Evolutionary conservation across 2,329 filamentous ascomycete genomes (phyloP), one percentile per base, ranked within the genome.

Genomic region (Chaetomiaceae sp.): DNA sequence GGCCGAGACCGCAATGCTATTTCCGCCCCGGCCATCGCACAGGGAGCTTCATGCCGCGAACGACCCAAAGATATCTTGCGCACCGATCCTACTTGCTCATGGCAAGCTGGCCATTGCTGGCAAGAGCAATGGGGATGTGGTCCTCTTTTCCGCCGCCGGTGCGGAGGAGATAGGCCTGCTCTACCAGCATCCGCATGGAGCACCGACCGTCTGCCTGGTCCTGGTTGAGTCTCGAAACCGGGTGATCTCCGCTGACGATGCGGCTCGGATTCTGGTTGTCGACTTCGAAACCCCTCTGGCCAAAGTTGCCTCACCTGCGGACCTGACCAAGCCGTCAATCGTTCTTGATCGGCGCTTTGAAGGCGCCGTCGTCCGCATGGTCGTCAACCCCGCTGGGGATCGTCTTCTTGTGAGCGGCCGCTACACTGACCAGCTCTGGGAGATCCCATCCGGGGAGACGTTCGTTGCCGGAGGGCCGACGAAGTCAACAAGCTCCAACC

Each of bases 231-330:
- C 57, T 14, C 52, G 36, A 3, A 55, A 55, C 17, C 20, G 64
- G n/a, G 45, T 68, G 12, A 47, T 64, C 22, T 66, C 64, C 22
- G 65, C 63, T 3, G 65, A 69, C 57, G 58, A 64, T 19, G 56
- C 59, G 17, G 61, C 59, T 12, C 56, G 62, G 8, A 53, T 69
- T 14, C 29, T 68, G 37, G 56, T 65, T 12, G 56, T 46, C 7
- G 40, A 62, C 31, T 45, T 64, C 4, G 31, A 42, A 12, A 27
- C 25, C 31, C 33, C 44, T 6, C 44, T 49, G 11, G 25, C 39
- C 1, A 27, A 48, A 20, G 15, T 27, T 33, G 14, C 23, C 14
- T 27, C 34, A 27, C 42, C 20, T 8, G 38, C 25, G 38, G 46
- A 27, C 2, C 7, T 40, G 25, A 4, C 51, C 7, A 33, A 50